Conservation (phyloP, 1,284 basidiomycete species). For the Takashimella tepidaria region DNA sequence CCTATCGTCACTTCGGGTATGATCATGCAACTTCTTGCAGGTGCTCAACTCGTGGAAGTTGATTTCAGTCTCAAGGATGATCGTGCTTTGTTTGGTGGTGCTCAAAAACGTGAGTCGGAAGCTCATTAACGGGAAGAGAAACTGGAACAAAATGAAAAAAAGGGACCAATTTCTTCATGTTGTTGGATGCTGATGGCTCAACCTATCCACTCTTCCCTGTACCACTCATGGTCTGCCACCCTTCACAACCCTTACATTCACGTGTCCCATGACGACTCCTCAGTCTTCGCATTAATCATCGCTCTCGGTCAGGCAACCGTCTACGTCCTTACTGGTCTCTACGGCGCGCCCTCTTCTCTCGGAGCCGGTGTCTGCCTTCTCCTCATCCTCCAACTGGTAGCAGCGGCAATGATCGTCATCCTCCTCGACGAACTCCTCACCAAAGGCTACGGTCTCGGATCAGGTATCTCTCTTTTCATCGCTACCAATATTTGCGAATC, state of each 20-base stretch:
- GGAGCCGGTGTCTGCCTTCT: conserved; percentile 93
- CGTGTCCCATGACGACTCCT: background rate
- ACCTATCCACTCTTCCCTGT: background rate
- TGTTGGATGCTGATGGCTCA: too few relatives aligned
- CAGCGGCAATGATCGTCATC: conserved; percentile 92
- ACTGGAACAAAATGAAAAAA: too few relatives aligned
- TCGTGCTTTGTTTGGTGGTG: conserved; percentile 88
- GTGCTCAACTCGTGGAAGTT: conserved; percentile 94
- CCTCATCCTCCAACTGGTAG: conserved; percentile 91
- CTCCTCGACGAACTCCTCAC: conserved; percentile 97
- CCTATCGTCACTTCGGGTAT: conserved; percentile 97
- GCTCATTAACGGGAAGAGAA: too few relatives aligned
- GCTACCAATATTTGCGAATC: conserved; percentile 99
- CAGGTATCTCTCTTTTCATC: conserved; percentile 97
- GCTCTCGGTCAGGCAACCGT: conserved; percentile 94
- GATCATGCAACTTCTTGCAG: conserved; percentile 99
- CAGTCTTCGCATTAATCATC: conserved; percentile 95
- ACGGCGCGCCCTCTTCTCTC: conserved; percentile 87
- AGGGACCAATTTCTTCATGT: too few relatives aligned
- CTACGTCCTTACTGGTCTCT: conserved; percentile 94
- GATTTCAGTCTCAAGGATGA: conserved; percentile 98
- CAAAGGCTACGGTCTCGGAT: conserved; percentile 97
- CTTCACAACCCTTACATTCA: background rate
- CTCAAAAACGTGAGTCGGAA: conserved; percentile 87
- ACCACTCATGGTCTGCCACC: too few relatives aligned